Conservation (phyloP, 2,329 filamentous ascomycete species). For the Aspergillus neoniger region DNA sequence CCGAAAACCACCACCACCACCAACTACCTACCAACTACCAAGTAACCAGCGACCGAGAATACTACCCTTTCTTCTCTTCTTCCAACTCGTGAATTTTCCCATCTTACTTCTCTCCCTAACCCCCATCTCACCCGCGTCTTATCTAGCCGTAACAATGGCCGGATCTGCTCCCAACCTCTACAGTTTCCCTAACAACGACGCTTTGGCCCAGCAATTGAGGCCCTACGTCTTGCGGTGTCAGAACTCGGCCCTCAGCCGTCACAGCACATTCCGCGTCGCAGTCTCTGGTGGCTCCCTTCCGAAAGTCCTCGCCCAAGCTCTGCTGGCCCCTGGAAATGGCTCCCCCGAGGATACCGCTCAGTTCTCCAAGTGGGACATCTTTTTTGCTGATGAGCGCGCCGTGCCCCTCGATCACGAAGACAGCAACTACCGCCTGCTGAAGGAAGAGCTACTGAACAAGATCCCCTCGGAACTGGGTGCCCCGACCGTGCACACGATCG, state of each 20-base stretch:
- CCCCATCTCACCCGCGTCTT: not conserved
- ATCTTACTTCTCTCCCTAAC: not conserved
- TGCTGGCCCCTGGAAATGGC: constrained; percentile 62
- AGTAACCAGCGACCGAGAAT: not conserved
- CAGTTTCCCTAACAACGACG: constrained; percentile 69
- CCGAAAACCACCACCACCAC: constrained; percentile 6
- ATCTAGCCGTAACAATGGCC: constrained; percentile 36
- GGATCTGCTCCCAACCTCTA: constrained; percentile 64
- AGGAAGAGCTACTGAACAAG: constrained; percentile 84
- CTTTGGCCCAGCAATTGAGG: constrained; percentile 76
- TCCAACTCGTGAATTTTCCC: not conserved
- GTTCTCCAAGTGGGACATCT: constrained; percentile 93
- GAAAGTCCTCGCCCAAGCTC: constrained; percentile 79
- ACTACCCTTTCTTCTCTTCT: not conserved
- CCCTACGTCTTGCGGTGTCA: constrained; percentile 81
- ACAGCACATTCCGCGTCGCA: constrained; percentile 83
- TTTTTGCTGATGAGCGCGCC: constrained; percentile 96
- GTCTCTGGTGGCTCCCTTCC: constrained; percentile 94
- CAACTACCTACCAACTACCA: not conserved
- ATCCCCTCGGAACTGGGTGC: constrained; percentile 67
- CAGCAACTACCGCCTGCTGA: constrained; percentile 89
- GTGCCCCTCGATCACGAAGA: constrained; percentile 89
- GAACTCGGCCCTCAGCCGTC: constrained; percentile 74
- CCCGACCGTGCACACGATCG: constrained; percentile 78
- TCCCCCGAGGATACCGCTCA: constrained; percentile 63